A percentile compares a stretch with the other conserved stretches of the same genome.
Evolutionary conservation across 139 green algal genomes (phyloP).

Genomic region (Auxenochlorella pyrenoidosa): DNA sequence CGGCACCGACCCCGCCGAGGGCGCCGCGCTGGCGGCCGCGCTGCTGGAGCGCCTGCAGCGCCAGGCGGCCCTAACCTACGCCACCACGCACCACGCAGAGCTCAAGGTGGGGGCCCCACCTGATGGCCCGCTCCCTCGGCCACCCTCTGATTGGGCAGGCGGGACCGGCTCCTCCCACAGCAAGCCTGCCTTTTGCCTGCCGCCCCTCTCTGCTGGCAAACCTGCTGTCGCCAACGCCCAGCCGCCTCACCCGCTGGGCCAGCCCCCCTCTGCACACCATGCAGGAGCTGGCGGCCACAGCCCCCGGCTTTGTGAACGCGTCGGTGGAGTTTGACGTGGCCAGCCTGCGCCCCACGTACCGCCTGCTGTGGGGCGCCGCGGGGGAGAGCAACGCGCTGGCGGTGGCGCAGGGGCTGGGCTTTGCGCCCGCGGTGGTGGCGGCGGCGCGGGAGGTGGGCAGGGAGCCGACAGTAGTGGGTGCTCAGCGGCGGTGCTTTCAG

Average conservation of each 20-base stretch:
- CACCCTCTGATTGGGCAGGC: background rate
- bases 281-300: constrained; percentile 40
- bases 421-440: constrained; percentile 56
- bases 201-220: background rate
- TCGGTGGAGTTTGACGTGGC: constrained; percentile 71
- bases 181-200: background rate
- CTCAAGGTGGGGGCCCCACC: constrained; percentile 52
- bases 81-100: constrained; percentile 73
- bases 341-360: constrained; percentile 72
- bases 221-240: background rate
- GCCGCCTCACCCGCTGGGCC: background rate
- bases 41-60: constrained; percentile 62
- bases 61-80: constrained; percentile 61
- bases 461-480: too few species aligned
- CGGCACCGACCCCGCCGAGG: constrained; percentile 85
- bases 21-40: constrained; percentile 71
- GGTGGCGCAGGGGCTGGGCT: constrained; percentile 67
- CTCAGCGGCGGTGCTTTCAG: background rate
- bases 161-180: background rate
- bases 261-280: too few species aligned
- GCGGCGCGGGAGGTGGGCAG: constrained; percentile 43
- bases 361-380: constrained; percentile 61
- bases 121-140: background rate
- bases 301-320: constrained; percentile 60
- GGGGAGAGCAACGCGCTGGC: constrained; percentile 65